Percentiles rank a stretch among this genome's conserved stretches.
These are phyloP conservation scores for Glycine soja DNA, from an alignment of 306 rosid species.

Conservation along the genomic window DNA sequence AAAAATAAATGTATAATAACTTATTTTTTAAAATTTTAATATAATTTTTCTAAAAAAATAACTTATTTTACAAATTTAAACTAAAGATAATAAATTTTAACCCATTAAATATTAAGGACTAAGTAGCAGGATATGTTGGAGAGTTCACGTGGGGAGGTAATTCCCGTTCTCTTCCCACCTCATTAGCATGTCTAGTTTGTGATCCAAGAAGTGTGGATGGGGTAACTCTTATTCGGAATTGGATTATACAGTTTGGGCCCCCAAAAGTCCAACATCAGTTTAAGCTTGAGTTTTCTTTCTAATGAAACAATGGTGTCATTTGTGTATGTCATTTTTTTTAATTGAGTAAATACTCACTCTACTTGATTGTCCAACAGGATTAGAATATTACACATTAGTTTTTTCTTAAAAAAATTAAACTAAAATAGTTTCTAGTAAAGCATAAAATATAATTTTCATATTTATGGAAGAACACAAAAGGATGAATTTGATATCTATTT, in stretches of 20 bases:
- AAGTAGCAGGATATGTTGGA: no score
- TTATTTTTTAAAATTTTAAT: no score
- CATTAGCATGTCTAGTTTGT: no score
- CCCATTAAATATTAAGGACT: no score
- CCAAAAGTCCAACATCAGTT: conserved; percentile 10
- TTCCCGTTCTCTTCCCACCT: no score
- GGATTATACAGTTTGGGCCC: not conserved
- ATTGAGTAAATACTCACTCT: not conserved
- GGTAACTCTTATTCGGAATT: not conserved
- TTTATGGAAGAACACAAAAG: not conserved
- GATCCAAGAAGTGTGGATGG: no score
- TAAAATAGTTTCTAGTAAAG: not conserved
- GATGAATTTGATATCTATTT: no score
- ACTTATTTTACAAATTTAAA: no score
- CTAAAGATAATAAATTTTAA: no score
- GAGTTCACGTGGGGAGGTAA: no score
- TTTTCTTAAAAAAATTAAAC: not conserved
- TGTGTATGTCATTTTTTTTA: not conserved
- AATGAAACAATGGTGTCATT: not conserved
- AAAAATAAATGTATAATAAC: no score
- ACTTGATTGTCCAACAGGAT: not conserved
- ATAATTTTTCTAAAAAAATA: no score
- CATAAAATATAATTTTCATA: not conserved
- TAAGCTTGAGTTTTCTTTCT: not conserved
- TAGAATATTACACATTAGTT: not conserved